Evolutionary conservation across 2,329 filamentous ascomycete species (phyloP).

Genomic region (Colletotrichum navitas): DNA sequence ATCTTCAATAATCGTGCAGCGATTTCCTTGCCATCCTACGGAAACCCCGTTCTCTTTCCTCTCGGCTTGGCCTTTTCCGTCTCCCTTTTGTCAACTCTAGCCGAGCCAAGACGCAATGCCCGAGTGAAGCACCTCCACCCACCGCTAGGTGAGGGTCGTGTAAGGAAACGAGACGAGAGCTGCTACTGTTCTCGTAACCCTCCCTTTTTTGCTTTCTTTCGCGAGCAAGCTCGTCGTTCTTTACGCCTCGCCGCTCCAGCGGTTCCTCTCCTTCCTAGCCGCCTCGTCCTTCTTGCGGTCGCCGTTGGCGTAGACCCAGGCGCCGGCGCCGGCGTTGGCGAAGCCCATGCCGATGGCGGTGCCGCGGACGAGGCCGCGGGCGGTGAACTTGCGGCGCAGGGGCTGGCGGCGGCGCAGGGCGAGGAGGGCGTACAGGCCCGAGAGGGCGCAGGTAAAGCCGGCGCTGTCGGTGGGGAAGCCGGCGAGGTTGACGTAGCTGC

Average conservation of each 20-base stretch:
- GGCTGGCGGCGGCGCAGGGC: conserved; percentile 62
- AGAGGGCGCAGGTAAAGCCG: conserved; percentile 68
- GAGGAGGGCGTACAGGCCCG: conserved; percentile 68
- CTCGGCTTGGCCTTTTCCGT: conserved; percentile 17
- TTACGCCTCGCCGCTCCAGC: conserved; percentile 58
- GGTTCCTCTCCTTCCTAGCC: conserved; percentile 62
- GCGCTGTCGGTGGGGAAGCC: conserved; percentile 70
- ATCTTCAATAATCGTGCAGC: conserved; percentile 12
- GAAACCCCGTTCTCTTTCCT: neutral
- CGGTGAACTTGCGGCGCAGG: conserved; percentile 57
- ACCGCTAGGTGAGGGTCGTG: neutral
- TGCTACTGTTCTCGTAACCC: no score
- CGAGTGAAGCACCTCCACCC: neutral
- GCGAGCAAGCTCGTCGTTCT: neutral
- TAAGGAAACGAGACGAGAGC: neutral
- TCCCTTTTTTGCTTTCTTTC: neutral
- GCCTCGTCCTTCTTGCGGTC: conserved; percentile 63
- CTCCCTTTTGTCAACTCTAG: conserved; percentile 1
- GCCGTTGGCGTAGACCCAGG: conserved; percentile 65
- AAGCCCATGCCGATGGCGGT: conserved; percentile 63
- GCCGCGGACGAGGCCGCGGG: conserved; percentile 64
- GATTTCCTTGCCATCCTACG: neutral
- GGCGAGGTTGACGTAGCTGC: conserved; percentile 70
- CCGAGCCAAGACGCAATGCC: conserved; percentile 21
- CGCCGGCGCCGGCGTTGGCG: conserved; percentile 62